phyloP scores from a whole-genome alignment of 495 filamentous ascomycete genomes.

The Trichoderma erinaceum region DNA sequence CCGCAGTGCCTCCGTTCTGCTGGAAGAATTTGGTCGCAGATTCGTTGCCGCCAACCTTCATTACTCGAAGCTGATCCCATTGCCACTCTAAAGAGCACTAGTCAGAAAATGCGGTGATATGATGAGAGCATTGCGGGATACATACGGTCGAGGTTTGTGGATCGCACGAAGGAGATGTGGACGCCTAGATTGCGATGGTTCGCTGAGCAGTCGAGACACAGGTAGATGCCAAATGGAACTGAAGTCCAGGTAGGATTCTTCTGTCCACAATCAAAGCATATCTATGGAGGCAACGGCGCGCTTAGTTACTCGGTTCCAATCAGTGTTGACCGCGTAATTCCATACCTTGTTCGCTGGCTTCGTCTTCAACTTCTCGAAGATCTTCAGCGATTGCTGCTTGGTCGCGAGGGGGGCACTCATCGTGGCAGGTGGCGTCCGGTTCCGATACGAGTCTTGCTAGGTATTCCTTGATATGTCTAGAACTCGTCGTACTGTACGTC shows the following conservation, averaged over 20 bases:
- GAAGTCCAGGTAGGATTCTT: constrained; percentile 99
- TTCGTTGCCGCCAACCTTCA: constrained; percentile 98
- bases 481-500: neutral
- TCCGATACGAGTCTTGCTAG: neutral
- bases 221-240: constrained; percentile 93
- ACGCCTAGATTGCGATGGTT: constrained; percentile 88
- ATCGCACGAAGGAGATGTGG: constrained; percentile 96
- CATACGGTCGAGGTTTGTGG: constrained; percentile 97
- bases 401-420: constrained; percentile 77
- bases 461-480: neutral
- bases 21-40: constrained; percentile 98
- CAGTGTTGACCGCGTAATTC: neutral
- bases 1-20: constrained; percentile 86
- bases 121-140: constrained; percentile 18
- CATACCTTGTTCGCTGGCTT: constrained; percentile 91
- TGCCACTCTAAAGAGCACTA: constrained; percentile 72
- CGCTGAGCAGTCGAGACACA: constrained; percentile 93
- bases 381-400: constrained; percentile 91
- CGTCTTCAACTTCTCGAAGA: constrained; percentile 94
- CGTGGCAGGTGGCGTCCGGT: constrained; percentile 26
- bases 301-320: neutral
- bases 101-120: constrained; percentile 19
- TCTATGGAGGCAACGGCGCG: constrained; percentile 38
- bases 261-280: constrained; percentile 94
- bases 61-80: constrained; percentile 96